phyloP scores from a whole-genome alignment of 768 basidiomycete species.

The Coprinellus aureogranulatus region DNA sequence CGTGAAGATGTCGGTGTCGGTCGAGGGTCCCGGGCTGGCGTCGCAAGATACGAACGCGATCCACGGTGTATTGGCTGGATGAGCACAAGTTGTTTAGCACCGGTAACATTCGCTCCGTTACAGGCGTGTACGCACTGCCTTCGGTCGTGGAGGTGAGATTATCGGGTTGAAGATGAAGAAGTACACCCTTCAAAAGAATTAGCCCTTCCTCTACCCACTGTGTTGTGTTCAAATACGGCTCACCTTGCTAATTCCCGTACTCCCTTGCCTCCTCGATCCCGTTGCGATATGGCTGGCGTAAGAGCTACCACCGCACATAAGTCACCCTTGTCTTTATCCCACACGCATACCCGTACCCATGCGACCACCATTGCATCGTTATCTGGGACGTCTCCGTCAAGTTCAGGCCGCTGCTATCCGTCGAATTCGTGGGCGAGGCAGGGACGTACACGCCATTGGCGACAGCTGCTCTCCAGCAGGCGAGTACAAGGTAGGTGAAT shows the following conservation, averaged over 20 bases:
- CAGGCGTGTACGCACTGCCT: conserved; percentile 35
- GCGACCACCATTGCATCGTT: conserved; percentile 57
- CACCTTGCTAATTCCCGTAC: conserved; percentile 56
- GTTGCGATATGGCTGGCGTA: conserved; percentile 56
- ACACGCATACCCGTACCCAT: no score
- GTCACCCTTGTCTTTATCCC: no score
- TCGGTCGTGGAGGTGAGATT: conserved; percentile 45
- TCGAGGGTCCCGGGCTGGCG: conserved; percentile 54
- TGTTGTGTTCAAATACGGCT: not conserved
- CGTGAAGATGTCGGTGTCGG: conserved; percentile 73
- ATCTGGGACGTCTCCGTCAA: conserved; percentile 57
- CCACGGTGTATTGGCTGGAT: conserved; percentile 76
- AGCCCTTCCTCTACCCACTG: not conserved
- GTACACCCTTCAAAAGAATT: conserved; percentile 55
- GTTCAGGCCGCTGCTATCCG: conserved; percentile 47
- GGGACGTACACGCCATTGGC: conserved; percentile 56
- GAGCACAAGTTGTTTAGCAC: conserved; percentile 8
- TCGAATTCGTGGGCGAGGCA: conserved; percentile 68
- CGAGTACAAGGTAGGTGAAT: not conserved
- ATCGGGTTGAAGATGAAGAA: conserved; percentile 80
- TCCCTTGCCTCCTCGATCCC: conserved; percentile 50
- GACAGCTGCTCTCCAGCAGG: conserved; percentile 14
- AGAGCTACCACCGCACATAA: conserved; percentile 45
- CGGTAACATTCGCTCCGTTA: conserved; percentile 2
- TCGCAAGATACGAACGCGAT: conserved; percentile 88